Evolutionary conservation across 345 rosid genomes (phyloP), one percentile per base, ranked within the genome.

Genomic region (Hibiscus mutabilis): DNA sequence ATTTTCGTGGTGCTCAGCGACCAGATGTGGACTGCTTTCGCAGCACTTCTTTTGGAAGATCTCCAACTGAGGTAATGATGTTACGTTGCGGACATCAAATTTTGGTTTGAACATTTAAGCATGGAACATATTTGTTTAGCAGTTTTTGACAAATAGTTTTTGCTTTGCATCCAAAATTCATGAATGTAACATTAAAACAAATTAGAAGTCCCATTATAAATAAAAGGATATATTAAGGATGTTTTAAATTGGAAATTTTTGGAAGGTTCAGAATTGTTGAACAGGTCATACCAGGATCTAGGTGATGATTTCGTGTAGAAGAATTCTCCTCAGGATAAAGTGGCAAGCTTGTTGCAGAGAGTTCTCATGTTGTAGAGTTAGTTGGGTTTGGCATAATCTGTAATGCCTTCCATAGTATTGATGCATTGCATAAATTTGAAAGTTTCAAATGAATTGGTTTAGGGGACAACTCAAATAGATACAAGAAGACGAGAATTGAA

Each of bases 11-110:
- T 44, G 93, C 91, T 37, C 82, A 18, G 66, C 89, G 97, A 75
- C 98, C 98, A 62, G 88, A 89, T 75, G 94, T 89, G 72, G 96
- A 94, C 74, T 87, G 97, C 82, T 94, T 94, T 77, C 86, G 97
- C 73, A 89, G 87, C 79, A 91, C 96, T 47, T 84, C 96, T 11
- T 87, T 87, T 72, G 97, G 95, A 69, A 79, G 79, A 63, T 81
- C 92, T 65, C 64, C 83, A 61, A 79, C 78, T 49, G 80, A 86
- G 94, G 97, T 91, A 81, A 74, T 66, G 35, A 11, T 66, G 42
- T 52, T 18, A 49, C 46, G 55, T 51, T 12, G 19, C 6, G 11
- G 2, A 31, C 22, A 13, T 18, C 10, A 51, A 77, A 18, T 58
- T 65, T 62, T 56, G 58, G 16, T 35, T 21, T 14, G 21, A 49